Base-by-base conservation (phyloP, 1,139 yeast species). In the Sugiyamaella sp. region DNA sequence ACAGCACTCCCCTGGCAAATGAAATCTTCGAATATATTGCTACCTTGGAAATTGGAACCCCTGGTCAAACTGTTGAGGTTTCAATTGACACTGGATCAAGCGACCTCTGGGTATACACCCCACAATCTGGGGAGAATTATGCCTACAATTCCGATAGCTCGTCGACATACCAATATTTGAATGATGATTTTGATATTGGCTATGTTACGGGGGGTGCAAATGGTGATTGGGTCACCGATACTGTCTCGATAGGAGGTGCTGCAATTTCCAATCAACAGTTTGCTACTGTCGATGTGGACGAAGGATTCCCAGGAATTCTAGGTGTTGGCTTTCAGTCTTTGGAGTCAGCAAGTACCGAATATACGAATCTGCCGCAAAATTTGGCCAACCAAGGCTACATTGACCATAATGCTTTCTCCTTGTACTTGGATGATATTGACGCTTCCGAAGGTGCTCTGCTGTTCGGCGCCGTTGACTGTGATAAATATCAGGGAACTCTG, bases 41-140 rank as follows among this genome's bases (percentile, higher is more conserved):
- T 24, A 24, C 29, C 10, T 55, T 82, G n/a, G 64, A 66, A 12
- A 63, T 85, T 16, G 91, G 93, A 2, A 77, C 86, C 1, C 77
- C 82, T 5, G 66, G 73, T 0, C 83, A 81, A 60, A 66, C 73
- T 8, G 76, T 85, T 29, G 72, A 72, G 4, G 82, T 83, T 2
- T 68, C 80, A 33, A 66, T 85, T 38, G 90, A 85, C 64, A 83
- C 89, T 4, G 89, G 89, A 0, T 82, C 88, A 2, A 76, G 86
- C 1, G 89, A 85, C 65, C 70, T 83, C 56, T 84, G 89, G 89
- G 78, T 84, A 17, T 80, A 10, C 3, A 73, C 81, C 46, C 84
- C 83, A 2, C 73, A 76, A 49, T 67, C 74, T 1, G 74, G 71
- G 4, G 70, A 48, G 20, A 40, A 40, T 20, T 66, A 25, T 22